These are phyloP conservation scores for Venturiaceae sp. DNA, from an alignment of 2,329 filamentous ascomycete genomes.

Conservation along the genomic window DNA sequence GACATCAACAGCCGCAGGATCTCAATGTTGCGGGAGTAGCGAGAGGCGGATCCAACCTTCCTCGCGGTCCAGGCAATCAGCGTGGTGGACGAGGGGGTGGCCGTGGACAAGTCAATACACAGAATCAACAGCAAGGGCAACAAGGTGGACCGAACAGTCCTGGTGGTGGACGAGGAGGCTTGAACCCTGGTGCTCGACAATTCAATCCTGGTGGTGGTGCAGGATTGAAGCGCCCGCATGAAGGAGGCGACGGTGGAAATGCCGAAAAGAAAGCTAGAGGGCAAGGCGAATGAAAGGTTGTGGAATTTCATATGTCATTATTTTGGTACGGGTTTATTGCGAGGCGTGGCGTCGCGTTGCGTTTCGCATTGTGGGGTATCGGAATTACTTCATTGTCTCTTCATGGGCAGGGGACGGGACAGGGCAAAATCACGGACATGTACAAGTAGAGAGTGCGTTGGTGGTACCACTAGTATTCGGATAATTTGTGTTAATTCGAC, in stretches of 20 bases:
- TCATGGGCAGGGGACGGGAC: background rate
- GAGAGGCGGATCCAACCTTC: slow-evolving; percentile 4
- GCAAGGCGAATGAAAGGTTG: background rate
- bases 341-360: background rate
- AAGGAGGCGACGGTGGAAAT: slow-evolving; percentile 3
- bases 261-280: slow-evolving; percentile 4
- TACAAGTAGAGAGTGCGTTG: background rate
- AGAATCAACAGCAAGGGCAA: background rate
- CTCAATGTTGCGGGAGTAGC: background rate
- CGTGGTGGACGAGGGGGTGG: slow-evolving; percentile 4
- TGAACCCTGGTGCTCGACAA: slow-evolving; percentile 6
- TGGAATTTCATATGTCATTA: background rate
- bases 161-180: slow-evolving; percentile 2
- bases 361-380: background rate
- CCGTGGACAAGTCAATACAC: background rate
- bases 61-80: background rate
- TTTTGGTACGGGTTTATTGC: background rate
- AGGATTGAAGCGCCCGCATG: slow-evolving; percentile 5
- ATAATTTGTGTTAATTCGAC: background rate
- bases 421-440: background rate
- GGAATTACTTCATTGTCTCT: background rate
- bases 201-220: slow-evolving; percentile 6
- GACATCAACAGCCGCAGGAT: background rate
- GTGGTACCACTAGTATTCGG: background rate
- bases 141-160: slow-evolving; percentile 4